Evolutionary conservation across 768 basidiomycete species (phyloP).

Genomic region (Phallus indusiatus): DNA sequence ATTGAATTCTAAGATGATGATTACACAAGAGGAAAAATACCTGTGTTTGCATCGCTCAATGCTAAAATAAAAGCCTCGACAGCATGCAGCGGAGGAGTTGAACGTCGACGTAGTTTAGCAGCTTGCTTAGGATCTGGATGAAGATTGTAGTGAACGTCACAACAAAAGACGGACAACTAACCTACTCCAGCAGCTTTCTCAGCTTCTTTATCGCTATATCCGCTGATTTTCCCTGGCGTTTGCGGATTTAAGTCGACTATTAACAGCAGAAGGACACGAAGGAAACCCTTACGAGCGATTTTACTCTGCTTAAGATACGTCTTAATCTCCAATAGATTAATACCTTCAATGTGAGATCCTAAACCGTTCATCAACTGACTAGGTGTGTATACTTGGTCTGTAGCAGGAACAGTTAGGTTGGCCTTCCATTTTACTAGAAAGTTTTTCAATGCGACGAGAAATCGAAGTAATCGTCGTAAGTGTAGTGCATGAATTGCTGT

Average conservation of each 20-base stretch:
- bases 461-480: constrained; percentile 65
- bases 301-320: constrained; percentile 77
- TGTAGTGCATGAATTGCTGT: constrained; percentile 65
- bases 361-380: constrained; percentile 54
- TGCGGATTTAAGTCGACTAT: not conserved
- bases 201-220: constrained; percentile 61
- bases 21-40: constrained; percentile 17
- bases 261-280: not conserved
- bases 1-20: not conserved
- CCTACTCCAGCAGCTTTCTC: constrained; percentile 29
- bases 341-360: constrained; percentile 58
- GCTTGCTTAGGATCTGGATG: not conserved
- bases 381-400: constrained; percentile 47
- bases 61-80: constrained; percentile 75
- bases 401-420: constrained; percentile 2
- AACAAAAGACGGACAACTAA: not conserved
- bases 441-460: constrained; percentile 61
- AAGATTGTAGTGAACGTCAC: not conserved
- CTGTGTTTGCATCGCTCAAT: constrained; percentile 53
- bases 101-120: constrained; percentile 9
- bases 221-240: constrained; percentile 61
- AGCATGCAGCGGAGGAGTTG: constrained; percentile 66
- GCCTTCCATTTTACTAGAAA: constrained; percentile 49
- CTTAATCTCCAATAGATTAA: constrained; percentile 80
- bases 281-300: constrained; percentile 38